A percentile compares a stretch with the other conserved stretches of the same genome.
Conservation (phyloP, 345 rosid genomes). For the Aegle marmelos region DNA sequence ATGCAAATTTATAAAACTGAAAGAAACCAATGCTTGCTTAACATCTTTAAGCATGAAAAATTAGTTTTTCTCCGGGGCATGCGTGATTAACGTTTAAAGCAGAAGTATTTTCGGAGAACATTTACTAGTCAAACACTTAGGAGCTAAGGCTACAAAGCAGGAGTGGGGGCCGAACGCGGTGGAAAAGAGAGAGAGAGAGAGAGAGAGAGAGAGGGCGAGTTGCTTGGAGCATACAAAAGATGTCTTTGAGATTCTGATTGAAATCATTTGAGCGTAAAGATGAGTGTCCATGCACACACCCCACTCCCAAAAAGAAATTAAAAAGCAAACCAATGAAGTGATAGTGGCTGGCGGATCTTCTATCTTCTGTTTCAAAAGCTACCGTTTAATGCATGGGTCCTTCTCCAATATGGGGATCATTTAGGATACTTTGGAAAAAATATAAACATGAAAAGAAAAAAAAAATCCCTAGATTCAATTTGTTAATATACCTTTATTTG, state of each 20-base stretch:
- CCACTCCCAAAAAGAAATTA: constrained; percentile 6
- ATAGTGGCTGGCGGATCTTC: constrained; percentile 27
- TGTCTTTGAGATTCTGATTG: constrained; percentile 35
- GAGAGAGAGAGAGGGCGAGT: constrained; percentile 9
- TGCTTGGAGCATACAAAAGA: constrained; percentile 75
- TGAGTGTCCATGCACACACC: neutral
- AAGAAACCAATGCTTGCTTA: neutral
- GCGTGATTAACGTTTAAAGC: constrained; percentile 29
- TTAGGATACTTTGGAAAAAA: constrained; percentile 18
- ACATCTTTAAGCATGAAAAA: neutral
- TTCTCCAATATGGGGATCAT: constrained; percentile 18
- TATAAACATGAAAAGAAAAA: constrained; percentile 16
- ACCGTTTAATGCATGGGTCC: neutral
- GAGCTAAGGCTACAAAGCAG: constrained; percentile 40
- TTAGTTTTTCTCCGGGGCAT: neutral
- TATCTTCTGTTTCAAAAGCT: constrained; percentile 29
- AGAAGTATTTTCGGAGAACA: constrained; percentile 5
- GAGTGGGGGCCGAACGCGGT: constrained; percentile 49
- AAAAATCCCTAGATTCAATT: constrained; percentile 26
- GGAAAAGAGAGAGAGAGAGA: constrained; percentile 9
- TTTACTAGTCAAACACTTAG: constrained; percentile 41
- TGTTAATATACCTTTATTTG: neutral
- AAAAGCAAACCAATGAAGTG: neutral
- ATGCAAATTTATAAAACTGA: neutral
- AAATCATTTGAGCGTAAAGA: constrained; percentile 6